Conservation (phyloP, 2,329 filamentous ascomycete genomes). For the Tolypocladium sp. region DNA sequence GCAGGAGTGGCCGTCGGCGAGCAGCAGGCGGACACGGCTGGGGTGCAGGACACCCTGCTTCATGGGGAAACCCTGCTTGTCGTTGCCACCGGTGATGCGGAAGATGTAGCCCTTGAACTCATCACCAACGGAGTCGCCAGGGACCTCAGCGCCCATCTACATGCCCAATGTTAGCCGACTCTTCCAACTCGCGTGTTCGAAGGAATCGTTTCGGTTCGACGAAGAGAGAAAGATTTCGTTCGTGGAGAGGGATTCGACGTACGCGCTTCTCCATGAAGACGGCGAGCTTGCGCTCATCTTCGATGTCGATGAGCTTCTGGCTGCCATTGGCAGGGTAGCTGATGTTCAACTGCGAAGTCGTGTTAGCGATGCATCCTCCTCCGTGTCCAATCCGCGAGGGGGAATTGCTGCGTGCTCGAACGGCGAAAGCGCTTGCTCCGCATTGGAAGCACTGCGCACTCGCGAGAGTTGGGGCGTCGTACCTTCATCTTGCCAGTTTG, state of each 20-base stretch:
- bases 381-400: background rate
- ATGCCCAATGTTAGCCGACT: conserved; percentile 21
- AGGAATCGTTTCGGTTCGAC: background rate
- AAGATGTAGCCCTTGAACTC: conserved; percentile 99
- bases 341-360: conserved; percentile 48
- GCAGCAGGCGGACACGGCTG: conserved; percentile 95
- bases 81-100: conserved; percentile 99
- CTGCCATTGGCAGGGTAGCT: conserved; percentile 97
- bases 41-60: conserved; percentile 99
- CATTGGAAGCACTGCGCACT: background rate
- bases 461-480: conserved; percentile 11
- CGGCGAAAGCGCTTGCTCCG: background rate
- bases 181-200: background rate
- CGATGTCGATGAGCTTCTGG: conserved; percentile 97
- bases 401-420: background rate
- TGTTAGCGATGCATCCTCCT: conserved; percentile 20
- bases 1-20: conserved; percentile 95
- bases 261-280: conserved; percentile 98
- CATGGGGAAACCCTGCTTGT: conserved; percentile 99
- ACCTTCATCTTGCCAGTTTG: conserved; percentile 41
- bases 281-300: conserved; percentile 98
- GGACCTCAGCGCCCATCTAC: conserved; percentile 82
- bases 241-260: conserved; percentile 29
- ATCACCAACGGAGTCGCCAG: conserved; percentile 90
- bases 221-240: conserved; percentile 6